Conservation (phyloP, 495 filamentous ascomycete species). For the Amniculicola lignicola region DNA sequence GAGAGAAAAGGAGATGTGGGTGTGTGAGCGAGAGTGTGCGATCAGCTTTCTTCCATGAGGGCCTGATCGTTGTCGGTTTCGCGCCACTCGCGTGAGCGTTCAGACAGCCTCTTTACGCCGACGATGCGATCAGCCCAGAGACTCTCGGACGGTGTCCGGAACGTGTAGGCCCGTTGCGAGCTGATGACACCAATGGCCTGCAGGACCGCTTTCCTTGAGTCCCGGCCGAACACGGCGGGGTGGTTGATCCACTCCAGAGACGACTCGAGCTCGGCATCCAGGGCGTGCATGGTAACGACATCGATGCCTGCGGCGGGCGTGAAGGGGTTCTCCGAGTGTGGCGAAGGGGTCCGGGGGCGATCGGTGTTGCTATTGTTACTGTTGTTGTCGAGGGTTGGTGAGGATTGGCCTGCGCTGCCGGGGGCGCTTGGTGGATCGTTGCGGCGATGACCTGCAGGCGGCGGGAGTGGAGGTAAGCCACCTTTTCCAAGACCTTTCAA, state of each 20-base stretch:
- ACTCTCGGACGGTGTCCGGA: constrained; percentile 78
- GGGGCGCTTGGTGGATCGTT: constrained; percentile 34
- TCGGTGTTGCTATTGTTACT: too few relatives aligned
- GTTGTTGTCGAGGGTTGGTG: constrained; percentile 27
- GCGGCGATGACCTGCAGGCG: constrained; percentile 40
- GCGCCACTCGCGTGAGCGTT: constrained; percentile 79
- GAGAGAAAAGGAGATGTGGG: too few relatives aligned
- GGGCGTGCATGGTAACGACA: constrained; percentile 69
- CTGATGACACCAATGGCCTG: constrained; percentile 96
- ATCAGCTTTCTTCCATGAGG: constrained; percentile 69
- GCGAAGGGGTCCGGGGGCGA: constrained; percentile 46
- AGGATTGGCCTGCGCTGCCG: constrained; percentile 25
- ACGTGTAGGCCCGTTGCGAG: constrained; percentile 90
- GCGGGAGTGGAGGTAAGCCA: constrained; percentile 86
- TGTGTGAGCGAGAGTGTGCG: constrained; percentile 12
- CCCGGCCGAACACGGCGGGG: constrained; percentile 90
- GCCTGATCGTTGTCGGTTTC: constrained; percentile 76
- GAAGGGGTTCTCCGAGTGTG: constrained; percentile 55
- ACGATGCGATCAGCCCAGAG: constrained; percentile 78
- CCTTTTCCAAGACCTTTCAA: constrained; percentile 95
- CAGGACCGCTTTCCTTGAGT: constrained; percentile 91
- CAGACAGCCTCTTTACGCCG: constrained; percentile 73
- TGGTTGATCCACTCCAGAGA: constrained; percentile 99
- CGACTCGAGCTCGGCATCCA: constrained; percentile 86
- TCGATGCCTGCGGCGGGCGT: constrained; percentile 73